Conservation (phyloP, 352 stramenopile genomes). For the Globisporangium rhizosaccharum region DNA sequence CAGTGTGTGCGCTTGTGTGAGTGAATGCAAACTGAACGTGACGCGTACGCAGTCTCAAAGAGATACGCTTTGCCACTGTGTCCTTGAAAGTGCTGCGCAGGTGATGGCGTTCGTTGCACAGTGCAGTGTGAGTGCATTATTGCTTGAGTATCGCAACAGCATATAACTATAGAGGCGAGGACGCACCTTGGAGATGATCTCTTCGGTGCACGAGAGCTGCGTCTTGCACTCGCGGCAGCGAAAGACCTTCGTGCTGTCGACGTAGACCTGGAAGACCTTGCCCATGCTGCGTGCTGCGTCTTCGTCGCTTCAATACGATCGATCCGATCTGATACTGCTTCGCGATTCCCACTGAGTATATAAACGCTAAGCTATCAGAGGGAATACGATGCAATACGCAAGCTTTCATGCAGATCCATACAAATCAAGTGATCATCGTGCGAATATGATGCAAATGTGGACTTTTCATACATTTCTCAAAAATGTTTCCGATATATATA, state of each 20-base stretch:
- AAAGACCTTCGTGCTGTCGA: constrained; percentile 89
- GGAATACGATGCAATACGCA: too few relatives aligned
- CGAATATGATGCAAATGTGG: not conserved
- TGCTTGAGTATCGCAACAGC: not conserved
- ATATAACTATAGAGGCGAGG: not conserved
- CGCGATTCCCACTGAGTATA: too few relatives aligned
- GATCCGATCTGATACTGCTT: not conserved
- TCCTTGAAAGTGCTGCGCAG: constrained; percentile 67
- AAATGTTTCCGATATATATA: not conserved
- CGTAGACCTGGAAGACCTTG: constrained; percentile 86
- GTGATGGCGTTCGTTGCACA: not conserved
- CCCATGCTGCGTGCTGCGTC: constrained; percentile 30
- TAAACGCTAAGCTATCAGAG: too few relatives aligned
- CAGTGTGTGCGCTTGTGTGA: not conserved
- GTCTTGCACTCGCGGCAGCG: constrained; percentile 88
- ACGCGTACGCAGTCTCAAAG: constrained; percentile 81
- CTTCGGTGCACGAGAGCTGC: constrained; percentile 88
- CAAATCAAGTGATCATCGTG: not conserved
- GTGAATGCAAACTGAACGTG: not conserved
- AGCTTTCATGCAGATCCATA: not conserved
- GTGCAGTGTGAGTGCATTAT: not conserved
- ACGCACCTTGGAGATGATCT: constrained; percentile 93
- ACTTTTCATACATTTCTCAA: not conserved
- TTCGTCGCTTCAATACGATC: not conserved
- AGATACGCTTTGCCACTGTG: constrained; percentile 89